Evolutionary conservation across 768 basidiomycete genomes (phyloP).

Genomic region (Rhodotorula graminis): DNA sequence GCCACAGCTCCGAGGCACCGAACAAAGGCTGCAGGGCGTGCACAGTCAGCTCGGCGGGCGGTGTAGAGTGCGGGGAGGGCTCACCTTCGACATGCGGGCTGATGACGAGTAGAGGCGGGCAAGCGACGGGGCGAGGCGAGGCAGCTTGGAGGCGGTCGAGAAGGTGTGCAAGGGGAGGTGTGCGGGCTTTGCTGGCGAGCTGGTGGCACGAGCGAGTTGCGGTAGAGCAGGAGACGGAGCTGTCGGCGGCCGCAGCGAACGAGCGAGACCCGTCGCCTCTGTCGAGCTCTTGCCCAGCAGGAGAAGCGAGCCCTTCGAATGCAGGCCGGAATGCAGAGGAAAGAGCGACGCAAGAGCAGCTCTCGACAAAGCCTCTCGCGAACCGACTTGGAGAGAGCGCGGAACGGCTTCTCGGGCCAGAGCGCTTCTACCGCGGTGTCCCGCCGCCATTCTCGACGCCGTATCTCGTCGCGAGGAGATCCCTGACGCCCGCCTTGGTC

Average conservation of each 20-base stretch:
- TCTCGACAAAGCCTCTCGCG: too few relatives aligned
- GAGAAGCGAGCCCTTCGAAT: too few relatives aligned
- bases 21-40: not conserved
- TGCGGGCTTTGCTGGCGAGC: too few relatives aligned
- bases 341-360: too few relatives aligned
- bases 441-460: not conserved
- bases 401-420: too few relatives aligned
- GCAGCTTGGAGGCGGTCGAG: not conserved
- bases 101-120: not conserved
- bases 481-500: conserved; percentile 29
- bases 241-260: too few relatives aligned
- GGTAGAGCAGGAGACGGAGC: too few relatives aligned
- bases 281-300: too few relatives aligned
- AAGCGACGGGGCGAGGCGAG: not conserved
- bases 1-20: conserved; percentile 9
- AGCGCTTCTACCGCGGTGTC: not conserved
- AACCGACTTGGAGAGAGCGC: too few relatives aligned
- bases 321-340: too few relatives aligned
- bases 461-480: not conserved
- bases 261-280: too few relatives aligned
- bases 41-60: too few relatives aligned
- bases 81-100: not conserved
- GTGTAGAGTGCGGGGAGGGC: not conserved
- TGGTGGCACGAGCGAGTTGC: not conserved
- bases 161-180: not conserved